A percentile compares a stretch with the other conserved stretches of the same genome.
phyloP scores from a whole-genome alignment of 306 rosid species.

The Rosa chinensis region DNA sequence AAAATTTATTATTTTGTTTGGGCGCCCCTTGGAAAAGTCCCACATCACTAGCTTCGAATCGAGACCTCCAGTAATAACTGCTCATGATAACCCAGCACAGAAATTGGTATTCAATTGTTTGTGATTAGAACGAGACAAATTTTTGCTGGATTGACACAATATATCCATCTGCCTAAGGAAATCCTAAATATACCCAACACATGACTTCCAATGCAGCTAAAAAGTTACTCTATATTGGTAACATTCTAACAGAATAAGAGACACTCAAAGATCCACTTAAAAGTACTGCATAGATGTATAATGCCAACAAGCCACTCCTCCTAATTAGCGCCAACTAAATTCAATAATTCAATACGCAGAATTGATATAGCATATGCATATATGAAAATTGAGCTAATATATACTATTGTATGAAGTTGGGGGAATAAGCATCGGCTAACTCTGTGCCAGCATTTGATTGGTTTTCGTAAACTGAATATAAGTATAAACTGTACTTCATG shows the following conservation, averaged over 20 bases:
- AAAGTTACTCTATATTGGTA: not conserved
- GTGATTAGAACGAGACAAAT: conserved; percentile 5
- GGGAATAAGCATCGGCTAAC: no score
- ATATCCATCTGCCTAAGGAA: not conserved
- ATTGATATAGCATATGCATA: not conserved
- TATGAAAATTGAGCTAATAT: no score
- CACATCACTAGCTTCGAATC: conserved; percentile 82
- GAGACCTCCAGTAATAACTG: conserved; percentile 93
- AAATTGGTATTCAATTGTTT: conserved; percentile 19
- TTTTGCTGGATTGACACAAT: conserved; percentile 13
- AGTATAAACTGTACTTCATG: not conserved
- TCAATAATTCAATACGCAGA: not conserved
- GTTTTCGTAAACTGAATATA: not conserved
- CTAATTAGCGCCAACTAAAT: not conserved
- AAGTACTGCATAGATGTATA: not conserved
- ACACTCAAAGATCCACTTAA: not conserved
- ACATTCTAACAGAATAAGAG: not conserved
- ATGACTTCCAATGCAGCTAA: not conserved
- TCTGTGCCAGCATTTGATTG: not conserved
- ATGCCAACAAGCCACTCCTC: not conserved
- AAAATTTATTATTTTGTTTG: conserved; percentile 60
- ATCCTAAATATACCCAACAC: not conserved
- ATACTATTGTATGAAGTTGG: no score
- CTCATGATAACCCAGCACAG: conserved; percentile 10
- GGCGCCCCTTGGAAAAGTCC: conserved; percentile 93